These are phyloP conservation scores for Paragyromitra xinjiangensis DNA, from an alignment of 495 filamentous ascomycete species.

Conservation along the genomic window DNA sequence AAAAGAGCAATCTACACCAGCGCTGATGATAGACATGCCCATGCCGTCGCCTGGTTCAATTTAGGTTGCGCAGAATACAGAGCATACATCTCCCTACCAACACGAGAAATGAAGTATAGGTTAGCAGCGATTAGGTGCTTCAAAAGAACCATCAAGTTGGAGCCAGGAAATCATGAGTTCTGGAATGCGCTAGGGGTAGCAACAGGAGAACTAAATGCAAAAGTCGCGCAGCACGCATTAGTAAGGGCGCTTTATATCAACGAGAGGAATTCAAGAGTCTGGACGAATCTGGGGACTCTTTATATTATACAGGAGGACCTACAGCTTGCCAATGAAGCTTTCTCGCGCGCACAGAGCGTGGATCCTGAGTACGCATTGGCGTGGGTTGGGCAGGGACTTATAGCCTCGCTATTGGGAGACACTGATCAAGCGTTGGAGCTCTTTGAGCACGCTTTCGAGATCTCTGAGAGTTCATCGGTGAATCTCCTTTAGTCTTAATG, in stretches of 20 bases:
- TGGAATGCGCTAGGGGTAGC: constrained; percentile 96
- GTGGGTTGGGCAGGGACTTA: constrained; percentile 91
- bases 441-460: constrained; percentile 96
- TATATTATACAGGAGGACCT: constrained; percentile 84
- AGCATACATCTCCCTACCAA: constrained; percentile 67
- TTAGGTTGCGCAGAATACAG: constrained; percentile 91
- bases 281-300: constrained; percentile 89
- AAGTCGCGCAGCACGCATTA: constrained; percentile 91
- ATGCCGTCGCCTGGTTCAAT: constrained; percentile 96
- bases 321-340: constrained; percentile 84
- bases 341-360: constrained; percentile 87
- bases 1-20: constrained; percentile 83
- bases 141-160: constrained; percentile 94
- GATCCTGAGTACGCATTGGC: constrained; percentile 92
- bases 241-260: constrained; percentile 94
- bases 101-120: constrained; percentile 70
- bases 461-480: constrained; percentile 76
- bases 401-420: constrained; percentile 79
- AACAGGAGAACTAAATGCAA: constrained; percentile 81
- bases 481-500: neutral
- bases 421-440: constrained; percentile 77
- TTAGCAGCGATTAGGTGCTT: constrained; percentile 84
- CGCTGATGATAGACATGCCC: constrained; percentile 81
- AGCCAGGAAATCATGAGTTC: constrained; percentile 94
- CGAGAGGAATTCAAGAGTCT: constrained; percentile 79